Evolutionary conservation across 2,329 filamentous ascomycete species (phyloP).

Genomic region (Penicillium occitanis): DNA sequence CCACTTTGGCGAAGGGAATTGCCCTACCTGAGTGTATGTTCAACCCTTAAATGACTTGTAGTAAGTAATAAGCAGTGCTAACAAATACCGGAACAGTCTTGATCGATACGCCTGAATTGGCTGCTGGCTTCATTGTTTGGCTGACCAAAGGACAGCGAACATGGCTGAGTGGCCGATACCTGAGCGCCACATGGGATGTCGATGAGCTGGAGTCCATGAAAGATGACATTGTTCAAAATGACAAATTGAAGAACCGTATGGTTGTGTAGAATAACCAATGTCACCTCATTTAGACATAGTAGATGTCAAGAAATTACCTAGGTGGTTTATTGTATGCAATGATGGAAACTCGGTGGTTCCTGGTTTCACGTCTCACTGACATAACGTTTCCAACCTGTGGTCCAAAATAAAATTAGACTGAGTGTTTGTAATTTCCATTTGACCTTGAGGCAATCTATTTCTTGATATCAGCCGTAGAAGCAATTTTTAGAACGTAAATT

Average conservation of each 20-base stretch:
- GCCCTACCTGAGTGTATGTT: background rate
- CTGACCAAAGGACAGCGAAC: conserved; percentile 21
- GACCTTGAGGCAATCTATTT: background rate
- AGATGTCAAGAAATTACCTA: background rate
- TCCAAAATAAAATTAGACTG: background rate
- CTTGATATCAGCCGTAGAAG: background rate
- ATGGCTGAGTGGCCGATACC: conserved; percentile 23
- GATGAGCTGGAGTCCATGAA: conserved; percentile 24
- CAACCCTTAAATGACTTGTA: background rate
- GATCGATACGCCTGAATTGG: background rate
- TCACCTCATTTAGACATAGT: background rate
- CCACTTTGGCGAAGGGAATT: conserved; percentile 29
- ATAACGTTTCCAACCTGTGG: background rate
- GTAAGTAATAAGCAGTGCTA: background rate
- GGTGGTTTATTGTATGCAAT: background rate
- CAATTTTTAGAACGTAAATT: background rate
- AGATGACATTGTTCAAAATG: conserved; percentile 22
- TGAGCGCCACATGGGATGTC: conserved; percentile 25
- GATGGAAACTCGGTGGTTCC: background rate
- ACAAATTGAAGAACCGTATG: conserved; percentile 16
- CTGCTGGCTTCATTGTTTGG: conserved; percentile 20
- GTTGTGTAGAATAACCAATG: background rate
- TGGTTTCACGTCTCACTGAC: background rate
- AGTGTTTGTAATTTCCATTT: background rate
- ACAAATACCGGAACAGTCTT: background rate